These are phyloP conservation scores for Syncephalastrum contaminatum DNA, from an alignment of 371 early-diverging fungal genomes.

Conservation along the genomic window DNA sequence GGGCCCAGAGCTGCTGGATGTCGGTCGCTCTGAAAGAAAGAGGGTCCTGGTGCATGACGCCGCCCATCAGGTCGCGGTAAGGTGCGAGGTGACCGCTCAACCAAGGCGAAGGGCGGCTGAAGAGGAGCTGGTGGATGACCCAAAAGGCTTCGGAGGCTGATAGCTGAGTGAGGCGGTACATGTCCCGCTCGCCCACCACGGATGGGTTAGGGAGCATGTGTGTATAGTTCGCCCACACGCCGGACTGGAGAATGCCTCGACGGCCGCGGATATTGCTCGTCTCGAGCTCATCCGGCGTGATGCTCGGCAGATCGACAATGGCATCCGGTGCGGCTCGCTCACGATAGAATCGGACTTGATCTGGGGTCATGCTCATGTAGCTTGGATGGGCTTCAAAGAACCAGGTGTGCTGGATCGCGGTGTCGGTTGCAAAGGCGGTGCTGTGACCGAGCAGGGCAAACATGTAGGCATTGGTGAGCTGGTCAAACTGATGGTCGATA, in stretches of 20 bases:
- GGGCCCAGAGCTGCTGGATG: conserved; percentile 24
- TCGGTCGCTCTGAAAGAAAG: conserved; percentile 9
- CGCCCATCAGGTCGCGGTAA: conserved; percentile 39
- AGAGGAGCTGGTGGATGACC: conserved; percentile 33
- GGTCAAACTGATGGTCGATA: conserved; percentile 27
- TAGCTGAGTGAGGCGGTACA: conserved; percentile 29
- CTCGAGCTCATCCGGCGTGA: conserved; percentile 12
- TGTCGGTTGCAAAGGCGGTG: conserved; percentile 38
- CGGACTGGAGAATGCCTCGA: conserved; percentile 8
- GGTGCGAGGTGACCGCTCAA: conserved; percentile 24
- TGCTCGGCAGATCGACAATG: conserved; percentile 7
- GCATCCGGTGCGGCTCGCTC: conserved; percentile 13
- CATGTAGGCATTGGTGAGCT: conserved; percentile 33
- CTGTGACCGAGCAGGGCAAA: conserved; percentile 39
- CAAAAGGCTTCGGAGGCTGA: conserved; percentile 38
- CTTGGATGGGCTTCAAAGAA: conserved; percentile 30
- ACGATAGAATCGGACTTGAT: conserved; percentile 30
- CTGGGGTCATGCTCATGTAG: conserved; percentile 32
- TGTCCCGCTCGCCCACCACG: conserved; percentile 22
- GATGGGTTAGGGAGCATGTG: conserved; percentile 17
- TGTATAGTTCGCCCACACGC: conserved; percentile 11
- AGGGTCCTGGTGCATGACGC: conserved; percentile 15
- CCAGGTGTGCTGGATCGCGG: conserved; percentile 34
- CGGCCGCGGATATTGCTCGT: conserved; percentile 11
- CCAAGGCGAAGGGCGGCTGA: conserved; percentile 28